These are phyloP conservation scores for Hydrangea macrophylla DNA, from an alignment of 148 eudicot species.

Conservation along the genomic window DNA sequence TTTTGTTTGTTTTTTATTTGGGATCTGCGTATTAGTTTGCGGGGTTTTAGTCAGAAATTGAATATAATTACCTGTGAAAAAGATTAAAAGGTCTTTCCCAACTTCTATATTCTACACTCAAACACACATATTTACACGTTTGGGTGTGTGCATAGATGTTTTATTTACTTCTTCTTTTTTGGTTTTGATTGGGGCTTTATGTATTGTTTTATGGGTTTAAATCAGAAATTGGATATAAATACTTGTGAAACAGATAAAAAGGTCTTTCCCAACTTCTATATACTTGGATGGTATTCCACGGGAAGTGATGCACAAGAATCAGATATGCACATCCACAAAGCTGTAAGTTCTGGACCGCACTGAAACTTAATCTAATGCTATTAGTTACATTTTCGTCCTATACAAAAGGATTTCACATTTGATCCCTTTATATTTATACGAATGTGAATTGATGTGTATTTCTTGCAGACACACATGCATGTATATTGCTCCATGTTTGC, in stretches of 20 bases:
- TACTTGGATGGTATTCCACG: slow-evolving; percentile 96
- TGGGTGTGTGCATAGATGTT: too few relatives aligned
- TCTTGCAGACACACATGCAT: not conserved
- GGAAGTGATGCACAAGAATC: slow-evolving; percentile 90
- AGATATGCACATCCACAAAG: slow-evolving; percentile 86
- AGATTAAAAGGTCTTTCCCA: too few relatives aligned
- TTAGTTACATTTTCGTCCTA: too few relatives aligned
- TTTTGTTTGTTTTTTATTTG: not conserved
- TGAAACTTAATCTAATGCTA: not conserved
- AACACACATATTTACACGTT: too few relatives aligned
- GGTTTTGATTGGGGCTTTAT: too few relatives aligned
- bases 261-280: slow-evolving; percentile 77
- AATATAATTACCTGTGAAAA: too few relatives aligned
- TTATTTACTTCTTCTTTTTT: too few relatives aligned
- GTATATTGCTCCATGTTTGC: not conserved
- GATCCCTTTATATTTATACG: too few relatives aligned
- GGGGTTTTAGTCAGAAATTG: too few relatives aligned
- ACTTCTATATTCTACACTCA: too few relatives aligned
- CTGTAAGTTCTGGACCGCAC: slow-evolving; percentile 45
- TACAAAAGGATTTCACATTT: too few relatives aligned
- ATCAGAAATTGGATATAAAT: not conserved
- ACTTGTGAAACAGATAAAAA: slow-evolving; percentile 66
- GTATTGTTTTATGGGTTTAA: not conserved
- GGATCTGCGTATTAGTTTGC: not conserved
- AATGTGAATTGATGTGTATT: not conserved